Percentiles rank a stretch among this genome's conserved stretches.
Evolutionary conservation across 148 eudicot genomes (phyloP).

Genomic region (Amaranthus hypochondriacus): DNA sequence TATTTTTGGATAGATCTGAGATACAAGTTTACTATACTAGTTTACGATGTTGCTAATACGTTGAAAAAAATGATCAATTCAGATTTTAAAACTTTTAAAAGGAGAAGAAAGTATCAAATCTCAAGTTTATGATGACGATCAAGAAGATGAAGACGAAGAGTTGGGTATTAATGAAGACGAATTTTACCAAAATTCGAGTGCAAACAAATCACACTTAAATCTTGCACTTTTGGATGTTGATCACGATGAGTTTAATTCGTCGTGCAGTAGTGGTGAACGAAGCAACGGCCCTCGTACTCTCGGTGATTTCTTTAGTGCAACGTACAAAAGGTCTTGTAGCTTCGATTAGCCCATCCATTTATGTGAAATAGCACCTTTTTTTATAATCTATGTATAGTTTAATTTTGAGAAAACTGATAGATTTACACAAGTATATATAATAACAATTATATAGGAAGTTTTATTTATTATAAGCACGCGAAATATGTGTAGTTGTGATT

Average conservation of each 20-base stretch:
- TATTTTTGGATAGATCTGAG: too few relatives aligned
- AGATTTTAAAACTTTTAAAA: slow-evolving; percentile 59
- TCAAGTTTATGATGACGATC: slow-evolving; percentile 29
- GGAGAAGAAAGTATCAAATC: slow-evolving; percentile 48
- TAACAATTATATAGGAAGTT: too few relatives aligned
- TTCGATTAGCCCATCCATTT: slow-evolving; percentile 31
- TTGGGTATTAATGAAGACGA: slow-evolving; percentile 61
- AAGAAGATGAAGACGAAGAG: slow-evolving; percentile 25
- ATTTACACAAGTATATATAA: slow-evolving; percentile 1
- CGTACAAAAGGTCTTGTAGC: slow-evolving; percentile 56
- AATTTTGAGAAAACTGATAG: background rate
- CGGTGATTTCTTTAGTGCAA: slow-evolving; percentile 52
- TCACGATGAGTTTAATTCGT: slow-evolving; percentile 45
- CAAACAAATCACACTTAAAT: slow-evolving; percentile 56
- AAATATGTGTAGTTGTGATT: too few relatives aligned
- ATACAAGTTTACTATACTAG: background rate
- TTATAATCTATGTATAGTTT: slow-evolving; percentile 15
- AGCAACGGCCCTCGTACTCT: slow-evolving; percentile 38
- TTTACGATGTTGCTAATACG: background rate
- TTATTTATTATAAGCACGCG: too few relatives aligned
- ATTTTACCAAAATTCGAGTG: slow-evolving; percentile 53
- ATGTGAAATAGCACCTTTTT: background rate
- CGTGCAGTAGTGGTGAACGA: slow-evolving; percentile 51
- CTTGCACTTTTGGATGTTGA: slow-evolving; percentile 63
- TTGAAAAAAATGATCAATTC: slow-evolving; percentile 2